phyloP scores from a whole-genome alignment of 192 early-diverging fungal genomes.

The Geranomyces variabilis region DNA sequence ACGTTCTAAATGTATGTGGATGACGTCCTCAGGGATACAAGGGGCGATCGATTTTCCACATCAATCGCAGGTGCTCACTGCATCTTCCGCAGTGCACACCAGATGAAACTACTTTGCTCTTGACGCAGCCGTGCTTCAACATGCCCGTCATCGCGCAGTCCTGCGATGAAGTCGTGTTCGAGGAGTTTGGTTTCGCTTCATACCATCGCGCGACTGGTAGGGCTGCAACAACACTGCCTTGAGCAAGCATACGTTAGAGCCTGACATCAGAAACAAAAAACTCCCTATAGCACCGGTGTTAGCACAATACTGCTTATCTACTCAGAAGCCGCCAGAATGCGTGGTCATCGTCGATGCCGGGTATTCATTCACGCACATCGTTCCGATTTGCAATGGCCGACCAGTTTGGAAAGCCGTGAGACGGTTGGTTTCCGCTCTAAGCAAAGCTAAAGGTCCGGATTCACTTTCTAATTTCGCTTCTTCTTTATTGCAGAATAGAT shows the following conservation, averaged over 20 bases:
- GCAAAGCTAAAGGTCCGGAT: not conserved
- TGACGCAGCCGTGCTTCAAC: conserved; percentile 84
- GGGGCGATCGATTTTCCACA: not conserved
- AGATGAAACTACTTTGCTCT: conserved; percentile 57
- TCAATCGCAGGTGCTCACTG: not conserved
- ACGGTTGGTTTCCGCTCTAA: conserved; percentile 34
- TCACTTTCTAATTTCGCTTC: not conserved
- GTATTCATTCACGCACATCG: conserved; percentile 78
- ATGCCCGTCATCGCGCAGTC: conserved; percentile 67
- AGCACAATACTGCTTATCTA: not conserved
- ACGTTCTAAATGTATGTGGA: conserved; percentile 58
- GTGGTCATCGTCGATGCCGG: conserved; percentile 76
- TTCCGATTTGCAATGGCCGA: conserved; percentile 65
- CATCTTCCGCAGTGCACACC: conserved; percentile 35
- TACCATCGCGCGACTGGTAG: conserved; percentile 30
- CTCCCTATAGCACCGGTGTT: conserved; percentile 1
- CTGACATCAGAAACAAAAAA: not conserved
- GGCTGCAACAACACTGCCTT: not conserved
- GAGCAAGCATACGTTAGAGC: too few species aligned
- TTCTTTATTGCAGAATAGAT: conserved; percentile 59
- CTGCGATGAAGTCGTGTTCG: conserved; percentile 85
- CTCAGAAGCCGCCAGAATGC: not conserved
- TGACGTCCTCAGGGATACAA: too few species aligned
- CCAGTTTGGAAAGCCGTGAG: conserved; percentile 61
- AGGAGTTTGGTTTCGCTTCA: conserved; percentile 74